Conservation (phyloP, 169 alveolate genomes). For the Plasmodium falciparum region DNA sequence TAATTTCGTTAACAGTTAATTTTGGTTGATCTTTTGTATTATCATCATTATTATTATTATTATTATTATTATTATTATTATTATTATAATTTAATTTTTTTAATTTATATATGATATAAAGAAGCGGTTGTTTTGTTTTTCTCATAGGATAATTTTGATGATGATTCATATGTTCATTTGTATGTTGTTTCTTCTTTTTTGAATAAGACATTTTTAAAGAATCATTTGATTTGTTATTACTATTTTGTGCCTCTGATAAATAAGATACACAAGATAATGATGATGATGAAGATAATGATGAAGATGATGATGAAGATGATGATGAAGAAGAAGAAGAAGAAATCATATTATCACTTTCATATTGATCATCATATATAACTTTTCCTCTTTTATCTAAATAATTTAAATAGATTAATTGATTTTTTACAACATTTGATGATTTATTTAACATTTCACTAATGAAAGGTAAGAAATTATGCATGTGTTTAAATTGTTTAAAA, state of each 20-base stretch:
- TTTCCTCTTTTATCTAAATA: slow-evolving; percentile 55
- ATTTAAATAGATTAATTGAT: slow-evolving; percentile 46
- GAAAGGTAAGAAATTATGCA: slow-evolving; percentile 56
- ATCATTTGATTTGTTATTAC: no score
- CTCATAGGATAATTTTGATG: background rate
- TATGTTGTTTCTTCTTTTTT: background rate
- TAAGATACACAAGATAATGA: background rate
- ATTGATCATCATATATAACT: slow-evolving; percentile 14
- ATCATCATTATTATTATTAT: slow-evolving; percentile 7
- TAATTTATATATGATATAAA: slow-evolving; percentile 31
- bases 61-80: slow-evolving; percentile 2
- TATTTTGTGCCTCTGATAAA: background rate
- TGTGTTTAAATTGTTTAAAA: slow-evolving; percentile 65
- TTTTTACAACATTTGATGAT: slow-evolving; percentile 41
- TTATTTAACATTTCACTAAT: slow-evolving; percentile 67
- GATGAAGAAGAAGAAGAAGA: background rate
- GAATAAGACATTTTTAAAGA: background rate
- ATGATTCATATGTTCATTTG: background rate
- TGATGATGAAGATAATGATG: background rate
- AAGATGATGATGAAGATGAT: background rate
- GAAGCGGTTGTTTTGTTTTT: slow-evolving; percentile 54
- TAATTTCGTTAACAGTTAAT: slow-evolving; percentile 25
- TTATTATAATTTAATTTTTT: slow-evolving; percentile 41
- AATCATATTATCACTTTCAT: background rate
- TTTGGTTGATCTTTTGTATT: background rate